A percentile compares a stretch with the other conserved stretches of the same genome.
Conservation (phyloP, 2,329 filamentous ascomycete genomes). For the Cladosporium sp. region DNA sequence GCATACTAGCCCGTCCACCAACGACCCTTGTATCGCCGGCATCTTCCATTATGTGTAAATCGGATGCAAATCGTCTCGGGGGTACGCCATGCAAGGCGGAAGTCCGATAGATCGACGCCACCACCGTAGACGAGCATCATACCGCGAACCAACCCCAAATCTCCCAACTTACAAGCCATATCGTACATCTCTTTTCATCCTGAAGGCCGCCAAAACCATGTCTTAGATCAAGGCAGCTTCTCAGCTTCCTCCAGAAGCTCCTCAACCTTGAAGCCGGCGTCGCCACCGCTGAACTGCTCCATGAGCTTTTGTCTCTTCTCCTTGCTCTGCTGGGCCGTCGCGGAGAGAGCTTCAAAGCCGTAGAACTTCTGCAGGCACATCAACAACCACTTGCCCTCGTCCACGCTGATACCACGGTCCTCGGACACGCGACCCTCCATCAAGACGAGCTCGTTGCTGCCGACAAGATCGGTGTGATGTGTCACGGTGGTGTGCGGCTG, state of each 20-base stretch:
- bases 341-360: constrained; percentile 50
- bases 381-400: constrained; percentile 82
- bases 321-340: constrained; percentile 64
- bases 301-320: constrained; percentile 64
- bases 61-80: too few relatives aligned
- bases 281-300: constrained; percentile 75
- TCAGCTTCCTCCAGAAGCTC: constrained; percentile 84
- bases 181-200: constrained; percentile 3
- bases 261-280: constrained; percentile 74
- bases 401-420: constrained; percentile 66
- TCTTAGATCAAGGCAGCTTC: constrained; percentile 47
- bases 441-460: constrained; percentile 70
- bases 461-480: constrained; percentile 75
- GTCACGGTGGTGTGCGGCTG: constrained; percentile 91
- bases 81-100: too few relatives aligned
- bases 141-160: too few relatives aligned
- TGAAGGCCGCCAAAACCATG: not conserved
- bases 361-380: constrained; percentile 97
- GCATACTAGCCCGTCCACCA: too few relatives aligned
- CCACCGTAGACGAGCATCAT: too few relatives aligned
- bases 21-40: too few relatives aligned
- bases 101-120: too few relatives aligned
- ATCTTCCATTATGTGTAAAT: too few relatives aligned
- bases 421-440: constrained; percentile 77
- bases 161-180: constrained; percentile 4